Base-by-base conservation (phyloP, 495 filamentous ascomycete species). In the Astrocystis sublimbata region DNA sequence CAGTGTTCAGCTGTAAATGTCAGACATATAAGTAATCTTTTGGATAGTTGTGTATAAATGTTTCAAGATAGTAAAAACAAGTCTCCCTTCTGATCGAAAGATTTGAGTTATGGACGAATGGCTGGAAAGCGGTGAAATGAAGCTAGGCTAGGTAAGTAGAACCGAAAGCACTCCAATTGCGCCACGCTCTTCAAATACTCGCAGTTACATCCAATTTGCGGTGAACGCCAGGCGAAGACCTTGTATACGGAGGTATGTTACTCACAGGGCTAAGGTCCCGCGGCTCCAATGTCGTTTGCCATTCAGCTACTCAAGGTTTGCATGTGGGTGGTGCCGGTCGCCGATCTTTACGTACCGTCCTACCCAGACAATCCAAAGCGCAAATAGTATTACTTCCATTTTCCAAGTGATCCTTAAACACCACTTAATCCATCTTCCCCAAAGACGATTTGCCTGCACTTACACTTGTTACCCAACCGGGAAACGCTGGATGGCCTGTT, bases 281-380 rank as follows among this genome's bases (percentile, higher is more conserved):
- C 52, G 52, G 52, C 52, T 56, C 36, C 41, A 56, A 15, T 49
- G 46, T 49, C 30, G 26, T 24, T 24, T 10, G 15, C 36, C 21
- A 42, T n/a, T n/a, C n/a, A n/a, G n/a, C n/a, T n/a, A n/a, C n/a
- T n/a, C n/a, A n/a, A n/a, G n/a, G n/a, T n/a, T n/a, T n/a, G 12
- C 38, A 30, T 56, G 52, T 38, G 42, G 28, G 52, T 54, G 50
- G 50, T 40, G 51, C 24, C 46, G 45, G 28, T 6, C 26, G 24
- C 46, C 46, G 26, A 28, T 47, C 45, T 28, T n/a, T 15, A 15
- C 8, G n/a, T 47, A 6, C n/a, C n/a, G n/a, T n/a, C n/a, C n/a
- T n/a, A n/a, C n/a, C n/a, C n/a, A n/a, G n/a, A n/a, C n/a, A n/a
- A n/a, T 47, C 43, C 8, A 5, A 15, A 47, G 35, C 9, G 35